Base-by-base conservation (phyloP, 2,329 filamentous ascomycete species). In the Thielaviopsis populi region DNA sequence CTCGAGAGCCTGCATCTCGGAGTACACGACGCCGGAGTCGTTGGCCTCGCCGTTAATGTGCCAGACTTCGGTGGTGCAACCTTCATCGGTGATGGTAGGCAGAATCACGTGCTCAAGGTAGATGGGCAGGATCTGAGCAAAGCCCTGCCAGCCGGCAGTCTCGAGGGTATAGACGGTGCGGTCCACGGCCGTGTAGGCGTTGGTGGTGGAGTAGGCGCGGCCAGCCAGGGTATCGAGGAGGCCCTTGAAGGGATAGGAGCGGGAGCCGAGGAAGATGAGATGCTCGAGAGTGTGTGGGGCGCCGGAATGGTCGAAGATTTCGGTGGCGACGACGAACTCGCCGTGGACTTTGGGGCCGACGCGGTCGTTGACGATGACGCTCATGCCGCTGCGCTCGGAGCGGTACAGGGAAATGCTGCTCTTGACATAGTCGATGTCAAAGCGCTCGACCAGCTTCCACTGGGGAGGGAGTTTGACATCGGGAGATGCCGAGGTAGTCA, bases 11-110 rank as follows among this genome's bases (percentile, higher is more conserved):
- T 99, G 94, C 94, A 99, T 99, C 75, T 99, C 94, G 0, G 92
- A 96, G 75, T 99, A 99, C 8, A 99, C 94, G 1, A 96, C 91
- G 67, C 91, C 94, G 50, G 94, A 94, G 79, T 99, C 94, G 68
- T 97, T 88, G 64, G 94, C 94, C 68, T 89, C 84, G 17, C 90
- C 92, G 71, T 99, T 90, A 63, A 99, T 83, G 72, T 99, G 94
- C 76, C 96, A 91, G 1, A 99, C 94, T 74, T 99, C 94, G 2
- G 94, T 99, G 68, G 92, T 87, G 72, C 95, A 96, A 11, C 85
- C 90, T 64, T 91, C 88, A 73, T 99, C 92, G 0, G 91, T 97
- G 66, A 99, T 79, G 7, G 90, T 96, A 0, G 94, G 94, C 8
- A 95, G 78, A 67, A 99, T 83, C 40, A 99, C 81, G 75, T 99